Evolutionary conservation across 2,329 filamentous ascomycete genomes (phyloP), one percentile per base, ranked within the genome.

Genomic region (Arthrinium puccinioides): DNA sequence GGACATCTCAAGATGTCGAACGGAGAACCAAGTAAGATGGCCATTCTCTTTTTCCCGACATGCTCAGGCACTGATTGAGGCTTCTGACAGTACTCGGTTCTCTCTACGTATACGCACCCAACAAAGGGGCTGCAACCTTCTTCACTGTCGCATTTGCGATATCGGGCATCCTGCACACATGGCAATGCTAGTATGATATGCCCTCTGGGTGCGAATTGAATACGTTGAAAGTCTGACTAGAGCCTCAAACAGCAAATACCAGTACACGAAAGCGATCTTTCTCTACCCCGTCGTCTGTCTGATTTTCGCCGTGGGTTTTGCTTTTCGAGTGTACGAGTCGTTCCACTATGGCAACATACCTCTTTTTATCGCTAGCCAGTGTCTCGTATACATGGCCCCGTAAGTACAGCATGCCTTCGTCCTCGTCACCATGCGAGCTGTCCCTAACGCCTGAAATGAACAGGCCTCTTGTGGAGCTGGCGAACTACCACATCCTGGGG

Each of bases 401-500:
- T 43, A 39, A 3, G 43, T 37, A 15, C 25, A 4, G n/a, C 6
- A 18, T 13, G 4, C 14, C 20, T 21, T 20, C 4, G 6, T 14
- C 11, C 21, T n/a, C n/a, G n/a, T n/a, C n/a, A n/a, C n/a, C n/a
- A n/a, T n/a, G n/a, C n/a, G n/a, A n/a, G n/a, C n/a, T n/a, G n/a
- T n/a, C n/a, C n/a, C n/a, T n/a, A n/a, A n/a, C n/a, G n/a, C n/a
- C n/a, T n/a, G n/a, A n/a, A n/a, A 5, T 21, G 0, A 14, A 6
- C 4, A 36, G 33, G 13, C 77, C 77, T 1, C 62, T 80, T 3
- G 68, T 79, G 27, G 75, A 77, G 36, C 63, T 76, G 4, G 67
- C 73, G 38, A 79, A 81, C 49, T 82, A 81, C 54, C 69, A 77
- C 46, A 67, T 79, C 38, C 68, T 82, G 18, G 71, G 71, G 3